These are phyloP conservation scores for Macrophomina tecta DNA, from an alignment of 2,329 filamentous ascomycete genomes.

Conservation along the genomic window DNA sequence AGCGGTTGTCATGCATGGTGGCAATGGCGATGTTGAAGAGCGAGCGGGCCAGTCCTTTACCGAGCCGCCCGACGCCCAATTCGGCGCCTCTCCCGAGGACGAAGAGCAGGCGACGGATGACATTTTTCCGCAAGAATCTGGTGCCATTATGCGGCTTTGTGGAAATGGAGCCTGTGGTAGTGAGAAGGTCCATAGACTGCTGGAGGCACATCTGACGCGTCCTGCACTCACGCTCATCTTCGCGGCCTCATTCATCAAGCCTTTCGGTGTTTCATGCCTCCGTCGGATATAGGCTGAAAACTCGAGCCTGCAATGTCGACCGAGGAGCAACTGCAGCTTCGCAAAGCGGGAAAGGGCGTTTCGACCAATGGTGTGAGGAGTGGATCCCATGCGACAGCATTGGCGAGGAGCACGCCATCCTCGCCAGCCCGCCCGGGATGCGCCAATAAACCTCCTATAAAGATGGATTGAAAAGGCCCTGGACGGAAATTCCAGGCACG, in stretches of 20 bases:
- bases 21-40: neutral
- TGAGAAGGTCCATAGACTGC: no score
- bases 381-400: slow-evolving; percentile 15
- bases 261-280: neutral
- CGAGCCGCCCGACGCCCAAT: neutral
- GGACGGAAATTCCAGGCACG: neutral
- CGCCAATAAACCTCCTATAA: neutral
- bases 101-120: neutral
- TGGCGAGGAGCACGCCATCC: slow-evolving; percentile 18
- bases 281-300: neutral
- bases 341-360: neutral
- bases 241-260: neutral
- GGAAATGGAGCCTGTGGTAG: no score
- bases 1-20: neutral
- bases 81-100: neutral
- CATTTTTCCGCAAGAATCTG: slow-evolving; percentile 7
- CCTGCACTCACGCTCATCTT: no score
- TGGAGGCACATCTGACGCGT: no score
- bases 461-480: neutral
- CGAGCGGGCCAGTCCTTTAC: neutral
- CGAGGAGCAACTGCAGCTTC: neutral
- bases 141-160: neutral
- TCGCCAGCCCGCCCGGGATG: neutral
- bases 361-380: slow-evolving; percentile 11
- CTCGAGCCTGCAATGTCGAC: neutral